Conservation (phyloP, 1,284 basidiomycete genomes). For the Cutaneotrichosporon spelunceum region DNA sequence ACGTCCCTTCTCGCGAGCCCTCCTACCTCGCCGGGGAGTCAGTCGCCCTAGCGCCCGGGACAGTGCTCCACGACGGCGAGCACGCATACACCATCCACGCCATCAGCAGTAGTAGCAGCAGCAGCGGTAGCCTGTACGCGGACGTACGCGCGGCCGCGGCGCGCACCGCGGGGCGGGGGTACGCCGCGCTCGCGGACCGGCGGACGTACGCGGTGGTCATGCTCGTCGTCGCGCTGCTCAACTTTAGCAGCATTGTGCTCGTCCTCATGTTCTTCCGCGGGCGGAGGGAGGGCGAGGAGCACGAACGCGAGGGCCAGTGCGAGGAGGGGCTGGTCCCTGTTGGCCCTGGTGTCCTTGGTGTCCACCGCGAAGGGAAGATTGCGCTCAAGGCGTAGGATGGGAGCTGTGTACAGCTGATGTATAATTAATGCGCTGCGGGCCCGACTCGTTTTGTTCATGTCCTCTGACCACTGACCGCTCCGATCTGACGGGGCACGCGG, state of each 20-base stretch:
- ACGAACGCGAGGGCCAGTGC: not conserved
- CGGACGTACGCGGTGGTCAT: conserved; percentile 11
- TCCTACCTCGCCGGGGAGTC: too few species aligned
- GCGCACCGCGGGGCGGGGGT: not conserved
- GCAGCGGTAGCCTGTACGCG: not conserved
- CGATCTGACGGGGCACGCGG: too few species aligned
- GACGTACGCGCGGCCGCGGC: not conserved
- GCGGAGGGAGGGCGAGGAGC: not conserved
- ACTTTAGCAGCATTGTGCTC: conserved; percentile 10
- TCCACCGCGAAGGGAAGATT: not conserved
- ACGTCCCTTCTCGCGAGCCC: too few species aligned
- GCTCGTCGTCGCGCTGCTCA: conserved; percentile 10
- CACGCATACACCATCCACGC: too few species aligned
- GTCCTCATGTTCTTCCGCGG: not conserved
- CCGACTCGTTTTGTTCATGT: too few species aligned
- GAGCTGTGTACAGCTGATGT: too few species aligned
- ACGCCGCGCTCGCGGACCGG: conserved; percentile 3
- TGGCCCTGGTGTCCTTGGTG: too few species aligned
- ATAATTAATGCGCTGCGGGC: too few species aligned
- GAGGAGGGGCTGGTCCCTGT: not conserved
- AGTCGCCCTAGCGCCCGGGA: too few species aligned
- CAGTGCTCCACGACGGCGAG: too few species aligned
- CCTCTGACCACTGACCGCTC: too few species aligned
- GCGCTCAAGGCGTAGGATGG: not conserved
- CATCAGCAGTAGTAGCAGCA: too few species aligned